Evolutionary conservation across 306 rosid genomes (phyloP), one percentile per base, ranked within the genome.

Genomic region (Rosa chinensis): DNA sequence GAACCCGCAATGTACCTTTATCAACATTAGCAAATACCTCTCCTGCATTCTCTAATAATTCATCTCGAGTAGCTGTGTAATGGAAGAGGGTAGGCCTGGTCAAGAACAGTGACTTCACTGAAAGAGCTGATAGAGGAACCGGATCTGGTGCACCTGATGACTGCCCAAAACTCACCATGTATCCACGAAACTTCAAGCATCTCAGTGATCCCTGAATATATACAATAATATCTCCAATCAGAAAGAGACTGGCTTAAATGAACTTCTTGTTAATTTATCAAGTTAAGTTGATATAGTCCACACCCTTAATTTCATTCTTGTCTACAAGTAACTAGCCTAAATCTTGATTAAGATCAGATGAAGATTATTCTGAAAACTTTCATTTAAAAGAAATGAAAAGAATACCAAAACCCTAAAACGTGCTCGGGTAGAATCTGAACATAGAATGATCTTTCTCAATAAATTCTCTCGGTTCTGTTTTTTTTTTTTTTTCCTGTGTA

Each of bases 71-170:
- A 10, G 23, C 80, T 3, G 62, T 79, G 79, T 94, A 94, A 17
- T 92, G 90, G 85, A 86, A 81, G 21, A 94, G 72, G 75, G 78
- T 45, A 4, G 99, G 99, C 85, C 99, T 87, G 16, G 97, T 91
- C 89, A 94, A 86, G 88, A 89, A 92, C 74, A 92, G 70, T 13
- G 97, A 88, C 74, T 94, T 94, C 23, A 85, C 73, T 58, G 90
- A 87, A 76, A 95, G 70, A 17, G 89, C 83, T 16, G 99, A 86
- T 70, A 95, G 83, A 45, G 97, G 99, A 69, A 94, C 82, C 21
- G 97, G 97, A 55, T 94, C 99, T 5, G 97, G 97, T 12, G 83
- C 18, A 49, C 99, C 99, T 2, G 97, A 94, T 39, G 99, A 89
- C 85, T 91, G 94, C 64, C 99, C 97, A 48, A 92, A 94, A 84